Conservation (phyloP, 352 stramenopile species). For the Globisporangium camurandrum region DNA sequence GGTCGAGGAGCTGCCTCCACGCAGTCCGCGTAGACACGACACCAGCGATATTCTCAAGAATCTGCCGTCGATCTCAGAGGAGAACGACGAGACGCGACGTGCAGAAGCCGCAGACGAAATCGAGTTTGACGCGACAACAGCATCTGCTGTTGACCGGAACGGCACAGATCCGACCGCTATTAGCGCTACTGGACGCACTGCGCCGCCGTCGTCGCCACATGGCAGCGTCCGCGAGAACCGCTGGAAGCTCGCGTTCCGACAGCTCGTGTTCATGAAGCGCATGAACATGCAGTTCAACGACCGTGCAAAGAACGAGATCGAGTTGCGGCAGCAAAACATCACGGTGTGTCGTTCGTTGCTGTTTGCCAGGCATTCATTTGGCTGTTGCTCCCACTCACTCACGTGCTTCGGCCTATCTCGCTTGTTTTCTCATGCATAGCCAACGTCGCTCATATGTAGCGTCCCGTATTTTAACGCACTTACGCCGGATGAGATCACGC, state of each 20-base stretch:
- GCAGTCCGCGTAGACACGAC: background rate
- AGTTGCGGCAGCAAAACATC: constrained; percentile 71
- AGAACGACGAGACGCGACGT: constrained; percentile 5
- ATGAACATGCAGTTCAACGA: constrained; percentile 79
- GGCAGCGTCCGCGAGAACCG: constrained; percentile 31
- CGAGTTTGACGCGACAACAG: background rate
- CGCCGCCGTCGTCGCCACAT: background rate
- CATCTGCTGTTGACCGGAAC: background rate
- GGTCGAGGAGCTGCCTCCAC: background rate
- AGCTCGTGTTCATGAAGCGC: constrained; percentile 79
- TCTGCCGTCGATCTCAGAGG: constrained; percentile 9
- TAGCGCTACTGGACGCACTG: background rate
- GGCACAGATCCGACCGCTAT: background rate
- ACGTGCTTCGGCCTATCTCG: background rate
- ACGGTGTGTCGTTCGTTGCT: constrained; percentile 28
- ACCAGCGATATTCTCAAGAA: background rate
- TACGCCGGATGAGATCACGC: constrained; percentile 42
- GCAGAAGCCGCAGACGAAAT: constrained; percentile 1
- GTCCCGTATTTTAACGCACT: constrained; percentile 71
- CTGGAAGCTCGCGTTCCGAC: constrained; percentile 71
- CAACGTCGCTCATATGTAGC: constrained; percentile 64
- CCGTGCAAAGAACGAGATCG: constrained; percentile 73
- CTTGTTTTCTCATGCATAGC: constrained; percentile 17
- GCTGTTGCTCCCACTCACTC: background rate
- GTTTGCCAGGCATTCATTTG: too few relatives aligned